Evolutionary conservation across 2,329 filamentous ascomycete genomes (phyloP).

Genomic region (Huntiella savannae): DNA sequence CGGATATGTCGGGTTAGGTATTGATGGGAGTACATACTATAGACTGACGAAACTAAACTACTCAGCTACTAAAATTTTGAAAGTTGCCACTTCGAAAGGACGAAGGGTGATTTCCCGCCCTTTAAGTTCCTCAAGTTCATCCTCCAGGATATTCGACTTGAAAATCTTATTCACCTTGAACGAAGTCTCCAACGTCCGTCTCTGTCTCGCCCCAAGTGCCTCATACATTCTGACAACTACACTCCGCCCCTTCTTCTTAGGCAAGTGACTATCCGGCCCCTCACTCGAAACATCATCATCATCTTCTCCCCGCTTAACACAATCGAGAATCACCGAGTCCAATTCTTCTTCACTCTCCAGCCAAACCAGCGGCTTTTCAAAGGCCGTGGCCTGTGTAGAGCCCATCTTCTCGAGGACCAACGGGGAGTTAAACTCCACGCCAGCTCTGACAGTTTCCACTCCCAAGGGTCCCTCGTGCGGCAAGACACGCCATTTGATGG

Average conservation of each 20-base stretch:
- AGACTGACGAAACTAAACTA: slow-evolving; percentile 3
- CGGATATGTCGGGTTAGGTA: slow-evolving; percentile 20
- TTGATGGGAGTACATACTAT: neutral
- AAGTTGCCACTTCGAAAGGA: slow-evolving; percentile 75
- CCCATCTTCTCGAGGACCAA: slow-evolving; percentile 12
- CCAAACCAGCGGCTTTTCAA: slow-evolving; percentile 13
- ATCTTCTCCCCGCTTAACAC: slow-evolving; percentile 83
- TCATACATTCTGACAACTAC: slow-evolving; percentile 79
- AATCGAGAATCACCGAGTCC: slow-evolving; percentile 62
- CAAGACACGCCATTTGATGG: slow-evolving; percentile 76
- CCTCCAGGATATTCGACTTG: slow-evolving; percentile 78
- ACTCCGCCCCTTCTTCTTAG: slow-evolving; percentile 51
- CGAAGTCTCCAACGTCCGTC: slow-evolving; percentile 47
- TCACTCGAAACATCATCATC: slow-evolving; percentile 50
- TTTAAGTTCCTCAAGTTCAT: slow-evolving; percentile 44
- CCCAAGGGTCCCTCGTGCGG: slow-evolving; percentile 61
- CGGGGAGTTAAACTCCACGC: slow-evolving; percentile 60
- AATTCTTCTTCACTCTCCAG: slow-evolving; percentile 40
- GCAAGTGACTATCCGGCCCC: slow-evolving; percentile 28
- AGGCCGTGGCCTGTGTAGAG: neutral
- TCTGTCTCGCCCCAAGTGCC: slow-evolving; percentile 61
- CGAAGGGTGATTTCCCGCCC: slow-evolving; percentile 45
- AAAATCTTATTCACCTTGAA: slow-evolving; percentile 57
- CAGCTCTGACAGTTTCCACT: slow-evolving; percentile 57
- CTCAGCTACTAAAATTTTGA: slow-evolving; percentile 37